Evolutionary conservation across 768 basidiomycete species (phyloP).

Genomic region (Pulveroboletus ravenelii): DNA sequence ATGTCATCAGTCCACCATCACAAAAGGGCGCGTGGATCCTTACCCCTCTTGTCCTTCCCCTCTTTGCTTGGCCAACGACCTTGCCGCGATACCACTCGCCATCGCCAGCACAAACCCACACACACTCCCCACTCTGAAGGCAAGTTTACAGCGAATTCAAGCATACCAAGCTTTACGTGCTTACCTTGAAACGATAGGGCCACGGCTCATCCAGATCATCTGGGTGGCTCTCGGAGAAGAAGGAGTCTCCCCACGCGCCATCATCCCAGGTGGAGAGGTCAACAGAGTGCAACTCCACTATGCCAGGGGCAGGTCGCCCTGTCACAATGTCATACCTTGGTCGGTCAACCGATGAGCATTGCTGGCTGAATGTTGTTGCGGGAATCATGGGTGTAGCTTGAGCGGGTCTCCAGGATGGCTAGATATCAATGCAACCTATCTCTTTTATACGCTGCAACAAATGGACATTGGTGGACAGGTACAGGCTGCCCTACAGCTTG

Average conservation of each 20-base stretch:
- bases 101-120: conserved; percentile 49
- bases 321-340: neutral
- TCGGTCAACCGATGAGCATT: neutral
- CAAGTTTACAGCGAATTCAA: conserved; percentile 1
- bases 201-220: conserved; percentile 46
- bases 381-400: conserved; percentile 4
- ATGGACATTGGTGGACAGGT: conserved; percentile 9
- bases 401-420: neutral
- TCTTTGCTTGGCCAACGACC: conserved; percentile 41
- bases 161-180: neutral
- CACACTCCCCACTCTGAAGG: conserved; percentile 40
- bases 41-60: conserved; percentile 46
- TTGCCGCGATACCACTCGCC: conserved; percentile 51
- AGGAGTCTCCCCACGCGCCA: conserved; percentile 12
- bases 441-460: conserved; percentile 9
- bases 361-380: neutral
- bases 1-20: neutral
- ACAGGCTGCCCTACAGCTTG: conserved; percentile 16
- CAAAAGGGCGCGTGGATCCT: conserved; percentile 4
- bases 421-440: neutral
- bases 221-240: conserved; percentile 29
- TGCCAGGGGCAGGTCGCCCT: neutral
- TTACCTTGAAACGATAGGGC: conserved; percentile 47
- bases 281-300: conserved; percentile 15
- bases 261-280: conserved; percentile 27